Evolutionary conservation across 768 basidiomycete genomes (phyloP), one percentile per base, ranked within the genome.

Genomic region (Kwoniella bestiolae): DNA sequence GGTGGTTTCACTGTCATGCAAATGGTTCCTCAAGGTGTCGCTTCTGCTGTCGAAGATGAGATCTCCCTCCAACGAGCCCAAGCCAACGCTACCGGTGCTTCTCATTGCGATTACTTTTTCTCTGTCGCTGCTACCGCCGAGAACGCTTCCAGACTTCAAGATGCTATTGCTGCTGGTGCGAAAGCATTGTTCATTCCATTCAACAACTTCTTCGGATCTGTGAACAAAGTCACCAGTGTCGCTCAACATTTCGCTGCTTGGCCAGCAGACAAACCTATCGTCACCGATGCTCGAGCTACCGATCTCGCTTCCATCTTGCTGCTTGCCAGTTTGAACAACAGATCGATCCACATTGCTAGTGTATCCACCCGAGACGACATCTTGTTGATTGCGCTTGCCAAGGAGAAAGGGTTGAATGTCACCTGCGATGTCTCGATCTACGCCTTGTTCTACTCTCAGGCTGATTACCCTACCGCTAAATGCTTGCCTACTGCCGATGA

Each of bases 341-440:
- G 93, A 66, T 88, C 87, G 69, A 86, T 98, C 9, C 96, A 99
- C 79, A 86, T 98, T 70, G 91, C 91, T 8, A 91, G 94, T 73
- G 91, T 98, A 32, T 88, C 88, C 67, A 90, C 85, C 67, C 86
- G 86, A 70, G 92, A 94, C 60, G 96, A 98, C 76, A 84, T 99
- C 52, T 84, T 90, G 31, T 83, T 99, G 63, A 97, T 99, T 78
- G 89, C 90, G 2, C 85, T 99, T 41, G 94, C 92, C 86, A 99
- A 99, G 83, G 89, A 89, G 45, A 94, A 93, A 83, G 85, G 90
- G 12, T 86, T 98, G 73, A 90, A 91, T 74, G 95, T 97, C 55
- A 97, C 95, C 3, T 98, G 95, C 80, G 96, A 99, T 72, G 92
- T 96, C 32, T 89, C 94, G 14, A 86, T 97, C 55, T 97, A 90